Conservation (phyloP, 164 flowering plant species). For the Nymphaea colorata region DNA sequence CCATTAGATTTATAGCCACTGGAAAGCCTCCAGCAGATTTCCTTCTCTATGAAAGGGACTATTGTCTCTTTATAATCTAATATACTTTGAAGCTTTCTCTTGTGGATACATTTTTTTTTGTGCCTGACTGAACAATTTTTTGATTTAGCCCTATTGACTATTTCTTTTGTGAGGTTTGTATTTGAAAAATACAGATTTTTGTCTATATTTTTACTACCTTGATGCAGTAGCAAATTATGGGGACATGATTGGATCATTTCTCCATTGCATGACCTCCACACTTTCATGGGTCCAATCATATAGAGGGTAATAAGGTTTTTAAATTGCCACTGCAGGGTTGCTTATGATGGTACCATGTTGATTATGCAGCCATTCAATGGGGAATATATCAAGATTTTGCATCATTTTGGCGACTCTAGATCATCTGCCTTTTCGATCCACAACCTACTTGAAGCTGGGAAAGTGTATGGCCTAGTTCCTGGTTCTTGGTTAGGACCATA, state of each 20-base stretch:
- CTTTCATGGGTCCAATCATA: neutral
- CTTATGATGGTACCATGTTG: conserved; percentile 13
- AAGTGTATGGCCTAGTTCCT: conserved; percentile 70
- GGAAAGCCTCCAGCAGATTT: no score
- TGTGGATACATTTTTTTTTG: no score
- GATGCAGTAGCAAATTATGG: neutral
- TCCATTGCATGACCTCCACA: neutral
- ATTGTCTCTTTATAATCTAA: no score
- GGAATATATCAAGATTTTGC: conserved; percentile 58
- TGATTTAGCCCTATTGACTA: no score
- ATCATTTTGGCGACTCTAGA: conserved; percentile 79
- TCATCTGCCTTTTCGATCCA: conserved; percentile 70
- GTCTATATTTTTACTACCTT: neutral
- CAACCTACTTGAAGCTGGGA: conserved; percentile 81
- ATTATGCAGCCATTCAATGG: conserved; percentile 50
- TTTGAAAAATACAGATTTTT: no score
- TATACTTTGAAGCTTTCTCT: no score
- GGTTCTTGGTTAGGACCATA: conserved; percentile 99
- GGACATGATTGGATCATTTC: neutral
- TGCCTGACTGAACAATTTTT: no score
- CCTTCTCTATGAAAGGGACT: no score
- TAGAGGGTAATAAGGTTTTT: conserved; percentile 7
- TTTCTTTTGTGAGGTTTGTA: no score
- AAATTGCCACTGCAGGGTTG: conserved; percentile 10
- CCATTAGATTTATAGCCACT: no score